These are phyloP conservation scores for Neofusicoccum ribis DNA, from an alignment of 2,329 filamentous ascomycete species.

Conservation along the genomic window DNA sequence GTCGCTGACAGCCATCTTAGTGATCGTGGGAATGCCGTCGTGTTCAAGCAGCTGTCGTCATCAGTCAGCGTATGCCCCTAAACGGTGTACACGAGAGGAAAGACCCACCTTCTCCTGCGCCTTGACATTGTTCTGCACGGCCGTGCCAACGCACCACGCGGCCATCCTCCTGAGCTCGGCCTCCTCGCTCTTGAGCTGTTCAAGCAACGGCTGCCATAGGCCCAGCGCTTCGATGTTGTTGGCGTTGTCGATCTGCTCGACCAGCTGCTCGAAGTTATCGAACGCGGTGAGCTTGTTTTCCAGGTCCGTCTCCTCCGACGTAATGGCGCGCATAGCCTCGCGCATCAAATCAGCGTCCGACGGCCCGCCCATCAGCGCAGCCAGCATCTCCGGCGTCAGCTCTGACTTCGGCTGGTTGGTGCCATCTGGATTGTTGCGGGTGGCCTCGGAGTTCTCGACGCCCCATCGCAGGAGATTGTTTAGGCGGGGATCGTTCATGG, in stretches of 20 bases:
- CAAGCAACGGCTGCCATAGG: conserved; percentile 79
- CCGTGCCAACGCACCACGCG: conserved; percentile 91
- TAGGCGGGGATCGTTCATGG: conserved; percentile 62
- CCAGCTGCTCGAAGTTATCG: conserved; percentile 91
- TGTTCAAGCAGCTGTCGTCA: conserved; percentile 50
- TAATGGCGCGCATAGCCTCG: conserved; percentile 75
- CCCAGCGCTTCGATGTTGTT: conserved; percentile 82
- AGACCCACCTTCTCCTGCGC: conserved; percentile 68
- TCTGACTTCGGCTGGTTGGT: conserved; percentile 34
- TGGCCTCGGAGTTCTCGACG: conserved; percentile 60
- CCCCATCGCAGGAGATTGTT: conserved; percentile 82
- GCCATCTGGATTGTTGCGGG: conserved; percentile 36
- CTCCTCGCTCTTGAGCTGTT: conserved; percentile 67
- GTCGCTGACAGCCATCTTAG: conserved; percentile 63
- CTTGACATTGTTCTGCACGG: conserved; percentile 92
- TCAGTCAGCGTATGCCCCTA: conserved; percentile 17
- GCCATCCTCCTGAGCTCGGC: conserved; percentile 77
- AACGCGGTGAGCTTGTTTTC: conserved; percentile 81
- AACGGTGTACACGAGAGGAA: conserved; percentile 9
- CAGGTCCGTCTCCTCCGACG: conserved; percentile 62
- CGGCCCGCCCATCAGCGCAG: conserved; percentile 76
- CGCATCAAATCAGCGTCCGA: conserved; percentile 93
- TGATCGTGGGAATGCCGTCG: conserved; percentile 70
- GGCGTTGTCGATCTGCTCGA: conserved; percentile 92
- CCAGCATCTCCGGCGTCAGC: conserved; percentile 70